These are phyloP conservation scores for Candida tallmaniae DNA, from an alignment of 805 yeast genomes.

Conservation along the genomic window DNA sequence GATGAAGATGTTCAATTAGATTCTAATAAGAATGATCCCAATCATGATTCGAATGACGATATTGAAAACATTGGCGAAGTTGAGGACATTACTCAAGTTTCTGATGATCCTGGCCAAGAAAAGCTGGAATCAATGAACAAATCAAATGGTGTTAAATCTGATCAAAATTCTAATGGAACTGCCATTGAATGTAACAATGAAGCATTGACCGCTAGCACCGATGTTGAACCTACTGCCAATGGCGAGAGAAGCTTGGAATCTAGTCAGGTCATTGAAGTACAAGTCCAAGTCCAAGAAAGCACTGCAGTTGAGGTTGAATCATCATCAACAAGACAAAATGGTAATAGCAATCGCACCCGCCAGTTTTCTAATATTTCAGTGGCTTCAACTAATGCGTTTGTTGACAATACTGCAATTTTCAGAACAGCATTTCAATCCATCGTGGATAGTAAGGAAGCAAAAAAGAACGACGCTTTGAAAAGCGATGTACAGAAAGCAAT, in stretches of 20 bases:
- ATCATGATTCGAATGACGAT: not conserved
- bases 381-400: constrained; percentile 14
- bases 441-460: constrained; percentile 56
- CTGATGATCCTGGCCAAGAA: no score
- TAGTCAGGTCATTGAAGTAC: no score
- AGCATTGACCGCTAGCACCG: no score
- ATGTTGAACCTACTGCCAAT: no score
- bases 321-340: constrained; percentile 5
- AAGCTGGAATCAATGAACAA: no score
- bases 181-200: no score
- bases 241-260: no score
- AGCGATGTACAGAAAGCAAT: constrained; percentile 37
- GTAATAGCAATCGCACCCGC: constrained; percentile 10
- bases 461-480: constrained; percentile 42
- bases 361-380: constrained; percentile 14
- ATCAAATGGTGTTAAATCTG: no score
- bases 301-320: constrained; percentile 3
- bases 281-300: constrained; percentile 8
- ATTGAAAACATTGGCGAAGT: not conserved
- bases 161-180: no score
- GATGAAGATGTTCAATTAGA: not conserved
- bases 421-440: constrained; percentile 57
- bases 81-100: no score
- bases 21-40: not conserved
- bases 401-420: constrained; percentile 28